Percentiles rank a stretch among this genome's conserved stretches.
Conservation (phyloP, 495 filamentous ascomycete species). For the Thozetella sp. region DNA sequence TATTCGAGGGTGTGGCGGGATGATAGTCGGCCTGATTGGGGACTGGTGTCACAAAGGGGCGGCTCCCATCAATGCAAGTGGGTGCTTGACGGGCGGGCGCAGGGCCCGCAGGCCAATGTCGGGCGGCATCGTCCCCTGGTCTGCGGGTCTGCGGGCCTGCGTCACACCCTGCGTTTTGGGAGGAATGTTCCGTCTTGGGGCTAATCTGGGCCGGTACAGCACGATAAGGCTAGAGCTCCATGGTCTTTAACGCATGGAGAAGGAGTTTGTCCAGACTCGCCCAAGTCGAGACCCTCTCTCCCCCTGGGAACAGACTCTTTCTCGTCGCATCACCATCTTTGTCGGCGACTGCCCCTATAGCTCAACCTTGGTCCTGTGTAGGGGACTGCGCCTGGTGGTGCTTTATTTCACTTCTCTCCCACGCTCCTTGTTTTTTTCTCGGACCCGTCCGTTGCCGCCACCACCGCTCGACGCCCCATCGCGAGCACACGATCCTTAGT, state of each 20-base stretch:
- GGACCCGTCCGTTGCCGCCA: too few relatives aligned
- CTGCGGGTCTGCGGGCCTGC: neutral
- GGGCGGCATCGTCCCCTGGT: neutral
- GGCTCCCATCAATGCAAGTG: neutral
- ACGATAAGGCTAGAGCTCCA: conserved; percentile 1
- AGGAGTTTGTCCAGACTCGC: too few relatives aligned
- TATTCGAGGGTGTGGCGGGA: neutral
- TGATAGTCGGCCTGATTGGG: neutral
- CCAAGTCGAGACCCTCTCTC: neutral
- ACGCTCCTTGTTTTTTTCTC: too few relatives aligned
- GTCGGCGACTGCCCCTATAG: too few relatives aligned
- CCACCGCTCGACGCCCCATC: too few relatives aligned
- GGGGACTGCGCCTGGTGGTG: too few relatives aligned
- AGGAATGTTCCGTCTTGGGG: conserved; percentile 2
- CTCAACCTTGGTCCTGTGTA: too few relatives aligned
- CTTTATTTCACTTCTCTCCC: too few relatives aligned
- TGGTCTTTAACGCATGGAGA: neutral
- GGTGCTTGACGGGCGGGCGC: neutral
- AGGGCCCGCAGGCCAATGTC: neutral
- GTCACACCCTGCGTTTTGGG: conserved; percentile 3
- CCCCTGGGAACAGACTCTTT: neutral
- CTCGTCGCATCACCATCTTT: neutral
- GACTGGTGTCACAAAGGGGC: neutral
- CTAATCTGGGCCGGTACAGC: too few relatives aligned
- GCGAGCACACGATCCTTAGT: too few relatives aligned